Conservation (phyloP, 2,329 filamentous ascomycete genomes). For the Aspergillus chevalieri region DNA sequence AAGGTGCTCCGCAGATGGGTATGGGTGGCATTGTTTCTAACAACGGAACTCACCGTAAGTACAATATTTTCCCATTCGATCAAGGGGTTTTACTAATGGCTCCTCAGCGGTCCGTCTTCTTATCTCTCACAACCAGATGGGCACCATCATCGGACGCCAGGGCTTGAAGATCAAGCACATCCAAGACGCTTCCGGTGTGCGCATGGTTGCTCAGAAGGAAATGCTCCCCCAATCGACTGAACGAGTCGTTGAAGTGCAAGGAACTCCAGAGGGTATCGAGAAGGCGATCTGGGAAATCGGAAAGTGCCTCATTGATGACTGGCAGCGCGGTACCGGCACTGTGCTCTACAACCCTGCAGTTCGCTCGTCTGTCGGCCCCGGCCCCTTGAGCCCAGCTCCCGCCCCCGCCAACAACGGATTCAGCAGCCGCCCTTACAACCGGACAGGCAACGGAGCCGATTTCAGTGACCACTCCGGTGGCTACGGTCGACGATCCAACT, state of each 20-base stretch:
- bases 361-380: constrained; percentile 65
- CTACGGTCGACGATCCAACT: constrained; percentile 74
- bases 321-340: constrained; percentile 93
- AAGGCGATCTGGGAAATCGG: constrained; percentile 97
- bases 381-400: constrained; percentile 44
- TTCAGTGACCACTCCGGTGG: constrained; percentile 77
- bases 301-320: constrained; percentile 96
- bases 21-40: constrained; percentile 87
- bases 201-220: constrained; percentile 99
- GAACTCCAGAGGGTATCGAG: constrained; percentile 89
- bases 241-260: constrained; percentile 93
- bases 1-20: constrained; percentile 88
- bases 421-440: constrained; percentile 68
- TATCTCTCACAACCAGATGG: constrained; percentile 99
- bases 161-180: constrained; percentile 99
- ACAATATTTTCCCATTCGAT: constrained; percentile 3
- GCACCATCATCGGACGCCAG: constrained; percentile 94
- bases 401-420: constrained; percentile 48
- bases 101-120: constrained; percentile 82
- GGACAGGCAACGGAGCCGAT: constrained; percentile 93
- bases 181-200: constrained; percentile 90
- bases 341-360: constrained; percentile 96
- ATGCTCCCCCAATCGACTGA: constrained; percentile 99
- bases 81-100: constrained; percentile 10
- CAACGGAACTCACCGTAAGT: constrained; percentile 91